phyloP scores from a whole-genome alignment of 805 yeast species.

The Blastobotrys peoriensis region DNA sequence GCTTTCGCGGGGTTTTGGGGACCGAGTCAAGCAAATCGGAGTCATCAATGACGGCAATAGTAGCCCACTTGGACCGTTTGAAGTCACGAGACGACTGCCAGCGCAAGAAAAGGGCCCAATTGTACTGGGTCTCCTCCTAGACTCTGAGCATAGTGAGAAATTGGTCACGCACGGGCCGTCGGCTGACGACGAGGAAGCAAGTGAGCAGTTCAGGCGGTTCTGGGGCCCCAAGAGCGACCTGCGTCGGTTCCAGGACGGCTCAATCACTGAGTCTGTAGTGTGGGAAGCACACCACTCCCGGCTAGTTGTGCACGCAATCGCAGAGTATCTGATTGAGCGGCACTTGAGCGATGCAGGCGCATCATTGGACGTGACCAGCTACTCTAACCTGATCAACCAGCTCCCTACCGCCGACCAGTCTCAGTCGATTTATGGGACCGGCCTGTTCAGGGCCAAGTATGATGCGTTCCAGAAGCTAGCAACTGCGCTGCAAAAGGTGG shows the following conservation, averaged over 20 bases:
- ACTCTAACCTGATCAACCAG: constrained; percentile 36
- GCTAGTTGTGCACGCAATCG: constrained; percentile 60
- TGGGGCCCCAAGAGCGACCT: constrained; percentile 88
- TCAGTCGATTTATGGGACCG: constrained; percentile 29
- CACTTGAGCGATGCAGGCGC: constrained; percentile 42
- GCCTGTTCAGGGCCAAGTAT: constrained; percentile 25
- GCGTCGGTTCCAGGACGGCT: constrained; percentile 89
- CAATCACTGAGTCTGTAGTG: constrained; percentile 82
- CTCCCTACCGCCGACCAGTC: constrained; percentile 52
- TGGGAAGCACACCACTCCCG: constrained; percentile 59
- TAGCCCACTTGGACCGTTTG: constrained; percentile 3
- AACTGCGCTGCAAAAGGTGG: constrained; percentile 40
- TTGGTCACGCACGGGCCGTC: constrained; percentile 83
- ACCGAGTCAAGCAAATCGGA: constrained; percentile 34
- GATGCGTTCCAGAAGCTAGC: constrained; percentile 46
- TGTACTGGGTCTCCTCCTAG: constrained; percentile 57
- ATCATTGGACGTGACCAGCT: constrained; percentile 4
- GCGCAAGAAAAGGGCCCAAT: constrained; percentile 4
- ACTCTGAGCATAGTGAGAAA: constrained; percentile 70
- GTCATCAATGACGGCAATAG: constrained; percentile 8
- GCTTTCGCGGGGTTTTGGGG: constrained; percentile 41
- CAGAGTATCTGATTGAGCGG: constrained; percentile 53
- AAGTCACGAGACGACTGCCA: constrained; percentile 10
- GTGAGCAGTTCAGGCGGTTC: constrained; percentile 66
- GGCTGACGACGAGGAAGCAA: constrained; percentile 51